Base-by-base conservation (phyloP, 2,329 filamentous ascomycete species). In the Trichophyton mentagrophytes region DNA sequence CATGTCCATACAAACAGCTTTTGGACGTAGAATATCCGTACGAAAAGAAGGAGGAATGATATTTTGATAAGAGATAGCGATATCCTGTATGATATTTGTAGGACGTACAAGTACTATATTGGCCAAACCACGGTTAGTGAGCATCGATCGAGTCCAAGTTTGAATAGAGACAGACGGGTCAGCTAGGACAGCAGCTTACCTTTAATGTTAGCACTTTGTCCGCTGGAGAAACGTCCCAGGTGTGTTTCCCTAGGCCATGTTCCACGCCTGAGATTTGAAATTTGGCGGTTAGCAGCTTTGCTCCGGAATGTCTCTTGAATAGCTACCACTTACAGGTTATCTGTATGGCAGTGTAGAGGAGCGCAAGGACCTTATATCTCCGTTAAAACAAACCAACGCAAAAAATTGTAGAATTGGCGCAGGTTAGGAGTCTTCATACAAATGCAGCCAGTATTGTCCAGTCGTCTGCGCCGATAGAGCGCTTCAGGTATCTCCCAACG, bases 171-270 rank as follows among this genome's bases (percentile, higher is more conserved):
- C 11, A 9, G 20, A 20, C 8, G 13, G 6, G 27, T 5, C 27
- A 15, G 17, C 17, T 17, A 17, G 17, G 17, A 17, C 17, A 17
- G 17, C 17, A 17, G 25, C 58, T 51, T 20, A 62, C 61, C 61
- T 55, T 62, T 22, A 62, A 46, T 25, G 61, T 55, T 25, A 51
- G 1, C 9, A 53, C 42, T 40, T 38, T 60, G 27, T 55, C 40
- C 17, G 30, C 17, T 27, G 57, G 25, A n/a, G 58, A 46, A 27
- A 62, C 53, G 0, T 60, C 55, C 17, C 30, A 53, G 7, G 66
- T 62, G 13, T 66, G 66, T 61, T 67, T 68, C 25, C 72, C 71
- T 60, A 69, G 69, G 6, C 72, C 72, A 66, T 69, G 62, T 36
- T 67, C 65, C 40, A 72, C 68, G 51, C 58, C 61, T 62, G 5